These are phyloP conservation scores for Aphanomyces cochlioides DNA, from an alignment of 352 stramenopile species.

Conservation along the genomic window DNA sequence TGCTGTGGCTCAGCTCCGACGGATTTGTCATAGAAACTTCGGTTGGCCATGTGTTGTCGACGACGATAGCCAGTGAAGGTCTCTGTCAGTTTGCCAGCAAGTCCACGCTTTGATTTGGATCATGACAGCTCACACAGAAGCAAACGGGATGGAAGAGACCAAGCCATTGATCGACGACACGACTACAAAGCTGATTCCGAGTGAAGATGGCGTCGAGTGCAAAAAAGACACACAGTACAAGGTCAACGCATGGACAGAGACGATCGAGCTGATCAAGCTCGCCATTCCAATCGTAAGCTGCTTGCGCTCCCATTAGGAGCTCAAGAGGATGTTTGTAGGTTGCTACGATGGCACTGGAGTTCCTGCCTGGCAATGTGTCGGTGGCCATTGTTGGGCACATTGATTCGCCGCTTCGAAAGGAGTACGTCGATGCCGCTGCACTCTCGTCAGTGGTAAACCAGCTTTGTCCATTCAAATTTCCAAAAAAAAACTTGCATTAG, in stretches of 20 bases:
- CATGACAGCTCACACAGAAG: background rate
- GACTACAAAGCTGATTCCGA: background rate
- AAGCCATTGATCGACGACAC: background rate
- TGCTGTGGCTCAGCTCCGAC: too few relatives aligned
- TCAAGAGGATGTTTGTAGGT: conserved; percentile 1
- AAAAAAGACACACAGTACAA: too few relatives aligned
- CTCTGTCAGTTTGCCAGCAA: background rate
- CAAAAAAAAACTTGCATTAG: background rate
- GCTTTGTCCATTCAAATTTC: background rate
- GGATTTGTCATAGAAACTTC: too few relatives aligned
- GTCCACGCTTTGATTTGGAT: background rate
- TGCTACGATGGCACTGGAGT: conserved; percentile 21
- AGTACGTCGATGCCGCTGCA: conserved; percentile 68
- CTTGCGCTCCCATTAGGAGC: background rate
- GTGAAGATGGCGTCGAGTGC: too few relatives aligned
- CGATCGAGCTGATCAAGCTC: conserved; percentile 7
- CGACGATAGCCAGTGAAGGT: too few relatives aligned
- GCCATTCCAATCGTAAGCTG: conserved; percentile 13
- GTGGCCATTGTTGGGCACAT: conserved; percentile 68
- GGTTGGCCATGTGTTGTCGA: too few relatives aligned
- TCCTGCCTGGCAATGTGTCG: conserved; percentile 18
- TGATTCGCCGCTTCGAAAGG: conserved; percentile 45
- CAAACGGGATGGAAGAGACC: background rate
- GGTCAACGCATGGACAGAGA: background rate
- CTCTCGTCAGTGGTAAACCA: conserved; percentile 55